A percentile compares a stretch with the other conserved stretches of the same genome.
phyloP scores from a whole-genome alignment of 495 filamentous ascomycete species.

The Usnea hakonensis region DNA sequence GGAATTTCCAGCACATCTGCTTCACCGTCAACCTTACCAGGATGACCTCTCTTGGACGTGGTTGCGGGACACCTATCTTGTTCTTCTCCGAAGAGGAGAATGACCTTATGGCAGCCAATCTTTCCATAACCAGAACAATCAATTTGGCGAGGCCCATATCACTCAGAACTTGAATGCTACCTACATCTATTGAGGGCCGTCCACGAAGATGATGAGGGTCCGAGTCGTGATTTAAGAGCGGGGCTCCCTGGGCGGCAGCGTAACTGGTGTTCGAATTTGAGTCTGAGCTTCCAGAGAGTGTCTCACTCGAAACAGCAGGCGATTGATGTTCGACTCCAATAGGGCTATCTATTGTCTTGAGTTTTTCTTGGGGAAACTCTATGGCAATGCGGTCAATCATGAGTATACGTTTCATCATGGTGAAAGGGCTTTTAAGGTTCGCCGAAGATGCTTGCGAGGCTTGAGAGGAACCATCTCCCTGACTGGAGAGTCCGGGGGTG shows the following conservation, averaged over 20 bases:
- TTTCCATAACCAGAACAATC: conserved; percentile 13
- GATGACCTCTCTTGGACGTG: not conserved
- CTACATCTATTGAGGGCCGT: conserved; percentile 10
- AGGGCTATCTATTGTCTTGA: not conserved
- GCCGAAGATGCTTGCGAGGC: conserved; percentile 11
- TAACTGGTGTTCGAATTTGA: not conserved
- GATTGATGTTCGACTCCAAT: not conserved
- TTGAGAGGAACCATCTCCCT: conserved; percentile 4
- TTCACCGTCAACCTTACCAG: conserved; percentile 36
- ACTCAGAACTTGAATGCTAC: conserved; percentile 11
- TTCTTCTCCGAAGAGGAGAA: not conserved
- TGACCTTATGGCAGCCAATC: conserved; percentile 3
- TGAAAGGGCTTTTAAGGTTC: conserved; percentile 10
- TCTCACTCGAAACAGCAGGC: not conserved
- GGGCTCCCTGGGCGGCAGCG: not conserved
- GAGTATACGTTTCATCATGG: conserved; percentile 9
- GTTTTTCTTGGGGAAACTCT: not conserved
- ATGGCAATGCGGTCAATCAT: conserved; percentile 3
- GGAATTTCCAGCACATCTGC: conserved; percentile 53
- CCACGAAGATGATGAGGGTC: not conserved
- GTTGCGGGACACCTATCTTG: not conserved
- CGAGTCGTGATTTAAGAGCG: not conserved
- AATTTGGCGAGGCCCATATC: conserved; percentile 23
- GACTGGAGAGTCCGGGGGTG: not conserved
- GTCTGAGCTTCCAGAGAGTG: not conserved